Percentiles rank a stretch among this genome's conserved stretches.
Evolutionary conservation across 177 flowering plant genomes (phyloP).

Genomic region (Vitis hybrid): DNA sequence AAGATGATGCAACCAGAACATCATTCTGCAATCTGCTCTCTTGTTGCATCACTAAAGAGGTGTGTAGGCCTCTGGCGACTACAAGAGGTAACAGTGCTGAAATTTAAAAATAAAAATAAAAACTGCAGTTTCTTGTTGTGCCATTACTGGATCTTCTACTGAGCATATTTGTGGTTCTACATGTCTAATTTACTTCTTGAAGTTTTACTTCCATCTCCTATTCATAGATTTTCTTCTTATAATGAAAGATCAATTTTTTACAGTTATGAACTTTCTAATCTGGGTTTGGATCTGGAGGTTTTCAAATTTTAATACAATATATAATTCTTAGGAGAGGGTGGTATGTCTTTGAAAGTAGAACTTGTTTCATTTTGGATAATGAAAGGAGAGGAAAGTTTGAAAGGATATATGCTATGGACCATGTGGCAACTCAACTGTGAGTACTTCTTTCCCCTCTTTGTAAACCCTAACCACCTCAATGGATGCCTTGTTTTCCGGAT

Average conservation of each 20-base stretch:
- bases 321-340: no score
- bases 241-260: not conserved
- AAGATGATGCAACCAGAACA: constrained; percentile 44
- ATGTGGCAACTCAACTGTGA: no score
- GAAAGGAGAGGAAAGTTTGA: no score
- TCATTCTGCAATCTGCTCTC: constrained; percentile 60
- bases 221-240: not conserved
- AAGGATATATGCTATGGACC: no score
- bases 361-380: no score
- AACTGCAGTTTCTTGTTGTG: not conserved
- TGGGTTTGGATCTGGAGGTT: no score
- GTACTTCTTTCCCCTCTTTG: no score
- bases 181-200: not conserved
- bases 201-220: not conserved
- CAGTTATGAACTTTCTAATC: no score
- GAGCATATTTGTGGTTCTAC: not conserved
- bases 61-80: constrained; percentile 76
- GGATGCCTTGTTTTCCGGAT: no score
- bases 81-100: constrained; percentile 54
- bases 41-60: constrained; percentile 73
- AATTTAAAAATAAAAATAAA: not conserved
- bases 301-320: no score
- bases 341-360: no score
- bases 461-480: no score
- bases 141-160: not conserved